Percentiles rank a stretch among this genome's conserved stretches.
Evolutionary conservation across 768 basidiomycete genomes (phyloP).

Genomic region (Scleroderma bovista): DNA sequence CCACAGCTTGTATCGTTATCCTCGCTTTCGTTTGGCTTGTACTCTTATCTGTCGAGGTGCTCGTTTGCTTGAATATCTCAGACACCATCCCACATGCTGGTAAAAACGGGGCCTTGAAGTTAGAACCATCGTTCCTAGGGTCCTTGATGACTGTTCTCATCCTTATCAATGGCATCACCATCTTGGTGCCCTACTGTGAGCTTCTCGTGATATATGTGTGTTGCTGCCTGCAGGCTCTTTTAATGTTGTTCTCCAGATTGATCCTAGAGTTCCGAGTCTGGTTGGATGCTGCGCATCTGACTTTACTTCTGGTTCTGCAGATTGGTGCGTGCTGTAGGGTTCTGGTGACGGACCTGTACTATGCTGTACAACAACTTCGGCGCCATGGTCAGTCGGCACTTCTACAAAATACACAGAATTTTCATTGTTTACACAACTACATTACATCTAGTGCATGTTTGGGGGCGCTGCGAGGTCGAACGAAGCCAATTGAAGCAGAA

Average conservation of each 20-base stretch:
- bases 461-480: no score
- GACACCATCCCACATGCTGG: conserved; percentile 31
- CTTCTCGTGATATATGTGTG: no score
- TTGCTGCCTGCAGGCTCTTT: no score
- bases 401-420: no score
- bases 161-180: conserved; percentile 33
- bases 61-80: conserved; percentile 41
- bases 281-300: conserved; percentile 43
- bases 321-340: conserved; percentile 27
- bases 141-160: conserved; percentile 44
- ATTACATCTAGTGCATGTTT: no score
- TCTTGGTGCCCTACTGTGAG: conserved; percentile 40
- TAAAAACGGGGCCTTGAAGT: conserved; percentile 3
- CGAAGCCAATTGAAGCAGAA: no score
- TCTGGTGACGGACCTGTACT: no score
- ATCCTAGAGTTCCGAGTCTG: conserved; percentile 16
- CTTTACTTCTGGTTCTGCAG: conserved; percentile 38
- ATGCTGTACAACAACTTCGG: no score
- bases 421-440: no score
- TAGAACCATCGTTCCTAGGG: conserved; percentile 30
- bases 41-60: conserved; percentile 42
- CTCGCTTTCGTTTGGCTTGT: conserved; percentile 45
- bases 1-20: conserved; percentile 37
- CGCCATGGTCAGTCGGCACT: no score
- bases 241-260: conserved; percentile 34